These are phyloP conservation scores for Neospora caninum DNA, from an alignment of 169 alveolate genomes.

Conservation along the genomic window DNA sequence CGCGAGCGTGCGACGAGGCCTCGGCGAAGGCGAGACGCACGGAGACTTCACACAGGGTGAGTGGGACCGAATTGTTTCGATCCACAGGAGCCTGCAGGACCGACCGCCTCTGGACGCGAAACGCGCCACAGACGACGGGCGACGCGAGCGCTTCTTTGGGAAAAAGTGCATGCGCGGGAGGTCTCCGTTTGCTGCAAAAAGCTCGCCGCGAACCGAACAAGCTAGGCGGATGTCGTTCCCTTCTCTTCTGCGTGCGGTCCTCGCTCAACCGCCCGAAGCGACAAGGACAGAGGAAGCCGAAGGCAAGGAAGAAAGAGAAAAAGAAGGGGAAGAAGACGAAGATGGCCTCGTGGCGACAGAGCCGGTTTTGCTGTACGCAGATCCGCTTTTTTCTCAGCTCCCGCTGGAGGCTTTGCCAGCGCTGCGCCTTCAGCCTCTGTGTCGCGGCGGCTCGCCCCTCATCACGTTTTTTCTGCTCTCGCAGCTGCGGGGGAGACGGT, in stretches of 20 bases:
- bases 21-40: too few species aligned
- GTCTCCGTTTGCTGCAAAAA: not conserved
- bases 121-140: not conserved
- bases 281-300: not conserved
- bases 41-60: too few species aligned
- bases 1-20: too few species aligned
- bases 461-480: not conserved
- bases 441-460: constrained; percentile 19
- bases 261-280: not conserved
- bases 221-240: not conserved
- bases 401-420: constrained; percentile 26
- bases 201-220: not conserved
- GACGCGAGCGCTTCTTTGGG: not conserved
- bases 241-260: not conserved
- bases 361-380: constrained; percentile 19
- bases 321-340: not conserved
- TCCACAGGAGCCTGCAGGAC: too few species aligned
- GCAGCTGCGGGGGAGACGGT: not conserved
- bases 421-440: constrained; percentile 4
- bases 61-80: too few species aligned
- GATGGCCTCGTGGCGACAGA: not conserved
- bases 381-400: not conserved
- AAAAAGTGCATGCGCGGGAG: not conserved
- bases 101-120: too few species aligned
- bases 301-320: not conserved